Conservation (phyloP, 1,139 yeast species). For the Lodderomyces parapsilosis region DNA sequence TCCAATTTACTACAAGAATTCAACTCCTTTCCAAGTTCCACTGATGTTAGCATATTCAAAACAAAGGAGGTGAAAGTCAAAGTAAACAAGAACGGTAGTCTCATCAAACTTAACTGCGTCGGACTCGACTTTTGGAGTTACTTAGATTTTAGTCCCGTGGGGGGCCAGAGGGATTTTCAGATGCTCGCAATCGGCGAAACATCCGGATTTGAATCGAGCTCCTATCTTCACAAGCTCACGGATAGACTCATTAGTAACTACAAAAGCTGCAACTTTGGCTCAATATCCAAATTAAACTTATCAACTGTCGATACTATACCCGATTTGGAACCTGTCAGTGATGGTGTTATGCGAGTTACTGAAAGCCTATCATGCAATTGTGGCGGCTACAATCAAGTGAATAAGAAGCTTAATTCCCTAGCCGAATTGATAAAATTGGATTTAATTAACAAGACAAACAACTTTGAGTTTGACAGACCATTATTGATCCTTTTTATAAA, state of each 20-base stretch:
- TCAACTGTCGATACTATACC: conserved; percentile 30
- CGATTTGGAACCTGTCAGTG: conserved; percentile 31
- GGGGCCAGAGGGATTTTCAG: conserved; percentile 48
- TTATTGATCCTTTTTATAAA: conserved; percentile 47
- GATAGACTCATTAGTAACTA: conserved; percentile 43
- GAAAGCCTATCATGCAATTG: conserved; percentile 22
- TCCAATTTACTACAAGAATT: conserved; percentile 16
- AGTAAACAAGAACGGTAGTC: conserved; percentile 29
- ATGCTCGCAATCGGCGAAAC: conserved; percentile 47
- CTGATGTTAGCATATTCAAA: conserved; percentile 23
- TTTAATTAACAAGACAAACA: conserved; percentile 41
- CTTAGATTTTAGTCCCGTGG: conserved; percentile 55
- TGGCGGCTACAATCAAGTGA: conserved; percentile 29
- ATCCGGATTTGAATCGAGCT: conserved; percentile 8
- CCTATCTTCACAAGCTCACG: conserved; percentile 35
- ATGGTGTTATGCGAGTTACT: conserved; percentile 33
- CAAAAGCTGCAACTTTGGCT: conserved; percentile 50
- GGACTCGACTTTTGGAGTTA: conserved; percentile 54
- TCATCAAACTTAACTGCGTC: conserved; percentile 35
- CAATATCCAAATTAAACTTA: conserved; percentile 32
- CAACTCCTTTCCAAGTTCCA: conserved; percentile 5
- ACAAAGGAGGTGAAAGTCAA: conserved; percentile 27
- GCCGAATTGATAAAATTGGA: conserved; percentile 40
- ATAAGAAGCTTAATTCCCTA: conserved; percentile 27
- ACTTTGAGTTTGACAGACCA: conserved; percentile 45